A percentile compares a stretch with the other conserved stretches of the same genome.
Evolutionary conservation across 2,329 filamentous ascomycete genomes (phyloP).

Genomic region (Botrytis fragariae): DNA sequence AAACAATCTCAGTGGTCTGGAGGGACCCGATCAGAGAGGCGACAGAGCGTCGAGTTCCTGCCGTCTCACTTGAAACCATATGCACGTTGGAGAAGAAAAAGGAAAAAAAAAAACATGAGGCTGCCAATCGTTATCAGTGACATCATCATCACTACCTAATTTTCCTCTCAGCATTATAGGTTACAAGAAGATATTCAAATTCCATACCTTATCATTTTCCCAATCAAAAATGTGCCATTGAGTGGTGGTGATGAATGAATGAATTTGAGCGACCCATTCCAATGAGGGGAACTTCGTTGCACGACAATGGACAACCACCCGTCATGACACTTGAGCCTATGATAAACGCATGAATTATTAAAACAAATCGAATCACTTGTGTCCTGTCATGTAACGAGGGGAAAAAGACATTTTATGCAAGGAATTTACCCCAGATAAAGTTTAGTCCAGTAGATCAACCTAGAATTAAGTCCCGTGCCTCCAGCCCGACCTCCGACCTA

Average conservation of each 20-base stretch:
- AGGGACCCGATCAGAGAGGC: not conserved
- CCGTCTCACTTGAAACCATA: not conserved
- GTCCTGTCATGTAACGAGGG: not conserved
- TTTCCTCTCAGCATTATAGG: not conserved
- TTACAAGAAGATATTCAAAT: not conserved
- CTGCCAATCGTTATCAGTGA: not conserved
- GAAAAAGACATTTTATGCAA: not conserved
- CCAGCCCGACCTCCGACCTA: not conserved
- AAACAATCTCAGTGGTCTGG: not conserved
- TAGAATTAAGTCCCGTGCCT: slow-evolving; percentile 7
- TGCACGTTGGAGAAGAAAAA: not conserved
- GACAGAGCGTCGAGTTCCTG: not conserved
- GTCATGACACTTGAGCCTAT: not conserved
- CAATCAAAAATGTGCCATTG: not conserved
- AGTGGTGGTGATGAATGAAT: not conserved
- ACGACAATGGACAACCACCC: not conserved
- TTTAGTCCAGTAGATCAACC: not conserved
- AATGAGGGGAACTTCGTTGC: not conserved
- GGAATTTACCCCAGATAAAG: slow-evolving; percentile 16
- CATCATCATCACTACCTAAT: not conserved
- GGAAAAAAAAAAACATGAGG: not conserved
- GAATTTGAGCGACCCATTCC: not conserved
- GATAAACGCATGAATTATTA: not conserved
- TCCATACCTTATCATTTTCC: not conserved
- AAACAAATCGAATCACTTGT: not conserved